phyloP scores from a whole-genome alignment of 257 asterid genomes.

The Echites panduratus region DNA sequence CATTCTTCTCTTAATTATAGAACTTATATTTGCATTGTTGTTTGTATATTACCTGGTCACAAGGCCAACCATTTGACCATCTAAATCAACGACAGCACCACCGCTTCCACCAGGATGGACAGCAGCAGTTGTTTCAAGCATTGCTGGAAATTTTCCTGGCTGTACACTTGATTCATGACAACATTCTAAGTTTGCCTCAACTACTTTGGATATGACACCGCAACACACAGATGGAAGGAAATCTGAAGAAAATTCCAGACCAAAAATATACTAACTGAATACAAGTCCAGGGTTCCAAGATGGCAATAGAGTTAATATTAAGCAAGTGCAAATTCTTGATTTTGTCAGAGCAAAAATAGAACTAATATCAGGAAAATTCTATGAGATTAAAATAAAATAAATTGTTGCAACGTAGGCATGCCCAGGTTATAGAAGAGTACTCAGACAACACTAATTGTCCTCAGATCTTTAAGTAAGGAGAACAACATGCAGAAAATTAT shows the following conservation, averaged over 20 bases:
- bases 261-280: conserved; percentile 10
- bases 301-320: neutral
- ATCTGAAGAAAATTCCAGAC: conserved; percentile 36
- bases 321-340: neutral
- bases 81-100: conserved; percentile 85
- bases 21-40: neutral
- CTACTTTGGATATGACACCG: conserved; percentile 88
- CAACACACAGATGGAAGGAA: conserved; percentile 79
- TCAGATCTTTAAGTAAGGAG: neutral
- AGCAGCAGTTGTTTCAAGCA: conserved; percentile 98
- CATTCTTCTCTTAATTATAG: neutral
- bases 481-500: neutral
- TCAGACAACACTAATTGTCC: neutral
- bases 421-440: neutral
- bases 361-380: neutral
- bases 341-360: neutral
- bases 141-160: conserved; percentile 57
- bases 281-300: neutral
- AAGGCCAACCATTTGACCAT: conserved; percentile 90
- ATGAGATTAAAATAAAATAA: neutral
- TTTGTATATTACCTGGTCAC: conserved; percentile 66
- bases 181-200: conserved; percentile 52
- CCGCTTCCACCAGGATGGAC: conserved; percentile 99
- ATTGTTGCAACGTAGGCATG: neutral
- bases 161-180: conserved; percentile 22